Evolutionary conservation across 225 moss, liverwort and hornwort genomes (phyloP).

Genomic region (Takakia lepidozioides): DNA sequence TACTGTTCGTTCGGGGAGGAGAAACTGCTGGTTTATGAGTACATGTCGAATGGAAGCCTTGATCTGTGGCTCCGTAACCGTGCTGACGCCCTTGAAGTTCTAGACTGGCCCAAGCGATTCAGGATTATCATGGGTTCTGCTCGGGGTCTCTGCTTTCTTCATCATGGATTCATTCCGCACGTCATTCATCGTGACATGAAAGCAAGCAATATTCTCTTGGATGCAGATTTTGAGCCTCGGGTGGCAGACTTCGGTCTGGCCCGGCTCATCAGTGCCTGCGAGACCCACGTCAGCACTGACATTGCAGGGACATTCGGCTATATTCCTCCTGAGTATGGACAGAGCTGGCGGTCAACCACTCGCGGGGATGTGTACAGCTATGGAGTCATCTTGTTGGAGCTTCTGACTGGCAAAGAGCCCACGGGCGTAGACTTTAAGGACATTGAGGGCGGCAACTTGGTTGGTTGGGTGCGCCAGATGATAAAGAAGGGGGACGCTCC

Average conservation of each 20-base stretch:
- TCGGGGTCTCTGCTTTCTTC: constrained; percentile 65
- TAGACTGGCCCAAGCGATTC: constrained; percentile 77
- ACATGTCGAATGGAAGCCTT: constrained; percentile 82
- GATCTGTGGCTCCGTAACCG: constrained; percentile 76
- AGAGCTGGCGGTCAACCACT: constrained; percentile 49
- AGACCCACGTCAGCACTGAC: constrained; percentile 53
- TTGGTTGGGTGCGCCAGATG: constrained; percentile 43
- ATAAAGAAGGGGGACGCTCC: constrained; percentile 18
- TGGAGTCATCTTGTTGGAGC: constrained; percentile 46
- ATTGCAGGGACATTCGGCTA: constrained; percentile 49
- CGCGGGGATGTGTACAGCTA: constrained; percentile 70
- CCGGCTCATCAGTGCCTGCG: constrained; percentile 41
- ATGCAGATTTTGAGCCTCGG: constrained; percentile 75
- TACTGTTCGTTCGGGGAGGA: constrained; percentile 81
- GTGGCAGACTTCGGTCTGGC: constrained; percentile 79
- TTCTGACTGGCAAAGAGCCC: constrained; percentile 47
- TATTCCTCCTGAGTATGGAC: constrained; percentile 58
- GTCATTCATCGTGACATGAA: constrained; percentile 86
- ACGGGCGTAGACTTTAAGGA: constrained; percentile 43
- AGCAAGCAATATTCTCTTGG: constrained; percentile 73
- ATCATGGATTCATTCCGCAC: constrained; percentile 84
- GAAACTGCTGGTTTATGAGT: constrained; percentile 79
- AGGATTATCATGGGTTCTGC: constrained; percentile 81
- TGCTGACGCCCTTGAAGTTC: constrained; percentile 70
- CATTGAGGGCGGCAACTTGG: constrained; percentile 42